These are phyloP conservation scores for Verticillium nubilum DNA, from an alignment of 2,329 filamentous ascomycete species.

Conservation along the genomic window DNA sequence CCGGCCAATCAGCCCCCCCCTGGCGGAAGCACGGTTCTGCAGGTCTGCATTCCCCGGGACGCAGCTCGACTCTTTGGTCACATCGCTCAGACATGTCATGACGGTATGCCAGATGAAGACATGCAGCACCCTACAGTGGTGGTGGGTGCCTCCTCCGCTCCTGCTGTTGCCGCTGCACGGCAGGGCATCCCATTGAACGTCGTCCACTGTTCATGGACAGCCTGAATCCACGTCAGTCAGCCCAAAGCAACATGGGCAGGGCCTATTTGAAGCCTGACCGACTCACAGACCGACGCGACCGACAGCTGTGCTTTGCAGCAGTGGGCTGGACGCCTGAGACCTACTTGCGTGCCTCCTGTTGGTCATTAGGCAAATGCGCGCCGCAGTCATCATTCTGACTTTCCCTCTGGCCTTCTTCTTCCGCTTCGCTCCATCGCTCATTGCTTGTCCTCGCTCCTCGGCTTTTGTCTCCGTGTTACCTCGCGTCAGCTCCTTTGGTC, in stretches of 20 bases:
- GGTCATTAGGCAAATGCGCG: neutral
- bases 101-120: neutral
- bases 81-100: neutral
- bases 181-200: neutral
- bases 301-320: neutral
- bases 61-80: neutral
- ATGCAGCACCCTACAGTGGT: neutral
- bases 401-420: neutral
- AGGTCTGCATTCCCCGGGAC: neutral
- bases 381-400: neutral
- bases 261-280: neutral
- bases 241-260: neutral
- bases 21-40: neutral
- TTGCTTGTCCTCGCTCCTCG: neutral
- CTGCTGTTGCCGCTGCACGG: neutral
- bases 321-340: neutral
- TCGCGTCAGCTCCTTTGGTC: neutral
- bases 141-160: too few relatives aligned
- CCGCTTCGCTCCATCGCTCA: neutral
- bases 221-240: neutral
- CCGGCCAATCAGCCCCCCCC: constrained; percentile 1
- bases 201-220: neutral
- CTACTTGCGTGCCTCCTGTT: neutral
- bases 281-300: neutral
- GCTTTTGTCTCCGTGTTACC: neutral